These are phyloP conservation scores for Aspergillus terreus DNA, from an alignment of 2,329 filamentous ascomycete species.

Conservation along the genomic window DNA sequence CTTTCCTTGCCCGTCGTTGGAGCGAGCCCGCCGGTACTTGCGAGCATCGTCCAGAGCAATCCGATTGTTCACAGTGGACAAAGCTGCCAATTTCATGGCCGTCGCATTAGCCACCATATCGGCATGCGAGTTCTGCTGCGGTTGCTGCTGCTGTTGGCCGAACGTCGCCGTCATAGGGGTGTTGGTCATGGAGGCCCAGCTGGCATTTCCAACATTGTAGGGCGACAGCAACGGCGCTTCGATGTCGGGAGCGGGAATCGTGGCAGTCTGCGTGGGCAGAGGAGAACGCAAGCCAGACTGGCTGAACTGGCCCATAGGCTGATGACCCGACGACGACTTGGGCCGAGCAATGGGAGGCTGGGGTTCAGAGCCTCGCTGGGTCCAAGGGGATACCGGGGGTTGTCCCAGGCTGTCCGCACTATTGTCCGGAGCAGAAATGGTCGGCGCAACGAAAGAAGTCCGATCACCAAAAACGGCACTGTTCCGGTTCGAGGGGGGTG, in stretches of 20 bases:
- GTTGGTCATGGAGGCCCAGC: conserved; percentile 98
- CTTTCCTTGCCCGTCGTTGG: conserved; percentile 66
- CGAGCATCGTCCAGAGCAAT: conserved; percentile 95
- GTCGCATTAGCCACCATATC: conserved; percentile 99
- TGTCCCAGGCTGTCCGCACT: conserved; percentile 58
- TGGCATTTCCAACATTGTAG: conserved; percentile 70
- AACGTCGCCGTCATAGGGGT: conserved; percentile 94
- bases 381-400: conserved; percentile 79
- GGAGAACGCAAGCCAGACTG: conserved; percentile 82
- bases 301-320: conserved; percentile 88
- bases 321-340: conserved; percentile 74
- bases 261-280: conserved; percentile 78
- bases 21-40: conserved; percentile 88
- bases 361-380: conserved; percentile 50
- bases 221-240: conserved; percentile 86
- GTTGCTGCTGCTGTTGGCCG: conserved; percentile 48
- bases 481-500: conserved; percentile 87
- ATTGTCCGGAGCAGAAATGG: conserved; percentile 66
- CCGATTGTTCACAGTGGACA: conserved; percentile 97
- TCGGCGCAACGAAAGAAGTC: conserved; percentile 68
- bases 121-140: conserved; percentile 61
- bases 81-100: conserved; percentile 94
- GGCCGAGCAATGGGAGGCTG: conserved; percentile 58
- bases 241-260: conserved; percentile 68
- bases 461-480: conserved; percentile 77